These are phyloP conservation scores for Aspergillus olivimuriae DNA, from an alignment of 495 filamentous ascomycete genomes.

Conservation along the genomic window DNA sequence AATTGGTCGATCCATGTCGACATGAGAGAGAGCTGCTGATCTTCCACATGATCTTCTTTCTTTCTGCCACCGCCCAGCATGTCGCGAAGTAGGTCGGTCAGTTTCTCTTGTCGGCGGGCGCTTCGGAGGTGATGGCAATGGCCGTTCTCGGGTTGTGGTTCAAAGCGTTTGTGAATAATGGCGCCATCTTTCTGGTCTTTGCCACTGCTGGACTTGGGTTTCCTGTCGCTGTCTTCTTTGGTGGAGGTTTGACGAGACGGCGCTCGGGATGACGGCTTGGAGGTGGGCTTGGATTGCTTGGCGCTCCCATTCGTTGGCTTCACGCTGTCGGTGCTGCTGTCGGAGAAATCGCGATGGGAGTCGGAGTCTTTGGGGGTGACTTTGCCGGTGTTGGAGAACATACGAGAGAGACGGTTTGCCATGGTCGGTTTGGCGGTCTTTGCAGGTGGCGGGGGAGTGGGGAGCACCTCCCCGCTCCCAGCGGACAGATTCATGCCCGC, in stretches of 20 bases:
- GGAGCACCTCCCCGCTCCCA: conserved; percentile 30
- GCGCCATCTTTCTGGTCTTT: conserved; percentile 41
- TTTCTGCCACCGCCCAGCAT: conserved; percentile 71
- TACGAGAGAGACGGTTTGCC: conserved; percentile 53
- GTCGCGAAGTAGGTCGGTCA: conserved; percentile 83
- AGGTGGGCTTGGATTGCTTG: conserved; percentile 30
- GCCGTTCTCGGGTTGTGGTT: conserved; percentile 50
- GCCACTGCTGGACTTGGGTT: conserved; percentile 20
- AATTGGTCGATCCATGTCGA: conserved; percentile 95
- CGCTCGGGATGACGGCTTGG: conserved; percentile 31
- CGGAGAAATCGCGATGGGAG: conserved; percentile 31
- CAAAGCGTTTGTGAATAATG: conserved; percentile 50
- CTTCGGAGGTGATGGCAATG: conserved; percentile 86
- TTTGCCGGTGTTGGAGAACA: conserved; percentile 46
- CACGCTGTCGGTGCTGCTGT: conserved; percentile 36
- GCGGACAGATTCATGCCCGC: conserved; percentile 41
- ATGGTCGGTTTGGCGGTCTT: conserved; percentile 46
- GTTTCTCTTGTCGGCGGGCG: conserved; percentile 86
- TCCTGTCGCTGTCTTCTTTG: conserved; percentile 30
- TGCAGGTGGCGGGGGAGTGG: conserved; percentile 25
- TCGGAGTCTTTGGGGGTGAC: conserved; percentile 28
- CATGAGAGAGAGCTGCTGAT: conserved; percentile 86
- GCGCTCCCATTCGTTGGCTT: conserved; percentile 26
- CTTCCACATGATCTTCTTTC: conserved; percentile 56
- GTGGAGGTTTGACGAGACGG: conserved; percentile 40